phyloP scores from a whole-genome alignment of 495 filamentous ascomycete species.

The Pyronema domesticum region DNA sequence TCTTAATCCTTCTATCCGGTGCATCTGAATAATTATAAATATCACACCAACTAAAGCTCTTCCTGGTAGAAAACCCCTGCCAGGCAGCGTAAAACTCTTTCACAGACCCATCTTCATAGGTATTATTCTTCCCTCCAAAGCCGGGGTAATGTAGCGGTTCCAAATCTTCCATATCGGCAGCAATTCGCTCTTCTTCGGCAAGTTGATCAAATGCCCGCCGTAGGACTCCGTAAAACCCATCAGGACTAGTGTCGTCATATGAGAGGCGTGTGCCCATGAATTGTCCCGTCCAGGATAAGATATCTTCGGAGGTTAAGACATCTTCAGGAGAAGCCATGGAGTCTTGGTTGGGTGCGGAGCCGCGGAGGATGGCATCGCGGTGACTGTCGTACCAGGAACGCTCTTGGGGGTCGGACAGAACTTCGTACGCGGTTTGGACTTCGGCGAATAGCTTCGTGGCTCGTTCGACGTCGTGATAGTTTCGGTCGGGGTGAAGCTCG shows the following conservation, averaged over 20 bases:
- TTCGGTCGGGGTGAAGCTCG: conserved; percentile 88
- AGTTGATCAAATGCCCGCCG: conserved; percentile 58
- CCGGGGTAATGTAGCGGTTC: conserved; percentile 49
- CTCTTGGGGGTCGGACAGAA: conserved; percentile 88
- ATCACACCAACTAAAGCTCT: conserved; percentile 81
- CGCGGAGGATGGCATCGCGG: conserved; percentile 60
- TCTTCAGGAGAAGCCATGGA: conserved; percentile 32
- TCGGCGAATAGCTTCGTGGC: conserved; percentile 76
- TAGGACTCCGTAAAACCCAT: conserved; percentile 68
- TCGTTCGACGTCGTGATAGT: conserved; percentile 67
- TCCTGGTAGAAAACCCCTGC: conserved; percentile 65
- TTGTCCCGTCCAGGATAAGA: conserved; percentile 21
- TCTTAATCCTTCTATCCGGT: conserved; percentile 63
- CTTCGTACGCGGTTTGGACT: conserved; percentile 81
- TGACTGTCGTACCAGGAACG: conserved; percentile 96
- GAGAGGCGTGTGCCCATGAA: conserved; percentile 36
- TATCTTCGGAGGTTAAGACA: conserved; percentile 25
- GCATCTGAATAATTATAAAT: conserved; percentile 63
- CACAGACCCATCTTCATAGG: conserved; percentile 33
- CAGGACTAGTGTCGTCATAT: conserved; percentile 57
- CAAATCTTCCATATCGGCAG: conserved; percentile 46
- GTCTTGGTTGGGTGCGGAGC: conserved; percentile 23
- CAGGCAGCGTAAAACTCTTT: conserved; percentile 69
- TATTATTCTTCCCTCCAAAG: conserved; percentile 47
- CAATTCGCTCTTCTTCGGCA: conserved; percentile 60